Percentiles rank a stretch among this genome's conserved stretches.
Evolutionary conservation across 805 yeast genomes (phyloP).

Genomic region (Myxozyma vanderwaltii): DNA sequence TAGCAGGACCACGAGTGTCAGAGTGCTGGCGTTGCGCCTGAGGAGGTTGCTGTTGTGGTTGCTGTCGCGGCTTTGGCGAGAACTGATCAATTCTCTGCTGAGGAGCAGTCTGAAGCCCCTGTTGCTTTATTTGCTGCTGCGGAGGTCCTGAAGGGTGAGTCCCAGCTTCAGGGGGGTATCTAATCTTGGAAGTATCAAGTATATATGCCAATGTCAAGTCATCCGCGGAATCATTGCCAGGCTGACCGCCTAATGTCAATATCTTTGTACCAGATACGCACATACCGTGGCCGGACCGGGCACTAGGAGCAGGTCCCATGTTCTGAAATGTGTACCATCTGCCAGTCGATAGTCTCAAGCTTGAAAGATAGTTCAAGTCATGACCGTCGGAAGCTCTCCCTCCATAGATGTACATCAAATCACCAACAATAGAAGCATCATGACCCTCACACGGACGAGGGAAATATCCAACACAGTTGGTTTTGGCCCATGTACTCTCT

Average conservation of each 20-base stretch:
- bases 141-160: neutral
- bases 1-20: neutral
- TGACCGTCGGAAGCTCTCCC: slow-evolving; percentile 79
- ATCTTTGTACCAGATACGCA: slow-evolving; percentile 72
- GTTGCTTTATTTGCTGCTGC: neutral
- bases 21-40: slow-evolving; percentile 1
- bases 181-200: slow-evolving; percentile 57
- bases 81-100: neutral
- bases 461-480: slow-evolving; percentile 66
- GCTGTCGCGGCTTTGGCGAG: neutral
- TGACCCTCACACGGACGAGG: slow-evolving; percentile 94
- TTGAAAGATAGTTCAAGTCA: slow-evolving; percentile 64
- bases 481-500: slow-evolving; percentile 66
- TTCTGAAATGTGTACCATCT: slow-evolving; percentile 71
- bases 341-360: slow-evolving; percentile 71
- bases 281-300: slow-evolving; percentile 89
- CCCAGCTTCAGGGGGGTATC: slow-evolving; percentile 45
- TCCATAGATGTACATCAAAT: slow-evolving; percentile 81
- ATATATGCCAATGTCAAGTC: slow-evolving; percentile 59
- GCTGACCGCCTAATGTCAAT: slow-evolving; percentile 90
- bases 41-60: slow-evolving; percentile 12
- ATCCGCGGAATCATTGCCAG: slow-evolving; percentile 48
- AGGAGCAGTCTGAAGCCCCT: neutral
- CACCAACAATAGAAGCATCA: slow-evolving; percentile 76
- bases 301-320: slow-evolving; percentile 64